phyloP scores from a whole-genome alignment of 1,139 yeast genomes.

The Hyphopichia khmerensis region DNA sequence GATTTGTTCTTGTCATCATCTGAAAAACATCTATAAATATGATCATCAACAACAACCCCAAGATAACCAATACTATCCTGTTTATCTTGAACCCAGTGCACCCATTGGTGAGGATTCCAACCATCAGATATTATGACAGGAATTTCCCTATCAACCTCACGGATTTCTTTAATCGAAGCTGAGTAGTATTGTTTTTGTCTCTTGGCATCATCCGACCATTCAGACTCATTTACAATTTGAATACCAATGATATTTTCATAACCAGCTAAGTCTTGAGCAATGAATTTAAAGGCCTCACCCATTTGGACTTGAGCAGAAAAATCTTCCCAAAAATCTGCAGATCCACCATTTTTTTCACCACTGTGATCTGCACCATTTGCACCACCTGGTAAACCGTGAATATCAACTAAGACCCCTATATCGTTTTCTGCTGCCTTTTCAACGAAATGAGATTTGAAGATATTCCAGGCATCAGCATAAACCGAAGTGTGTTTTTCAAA shows the following conservation, averaged over 20 bases:
- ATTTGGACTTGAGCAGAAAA: slow-evolving; percentile 45
- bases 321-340: slow-evolving; percentile 65
- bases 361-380: slow-evolving; percentile 85
- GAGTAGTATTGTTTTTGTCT: slow-evolving; percentile 62
- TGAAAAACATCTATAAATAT: slow-evolving; percentile 82
- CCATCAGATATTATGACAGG: slow-evolving; percentile 90
- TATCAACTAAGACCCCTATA: slow-evolving; percentile 77
- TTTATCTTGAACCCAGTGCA: slow-evolving; percentile 55
- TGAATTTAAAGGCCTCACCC: slow-evolving; percentile 52
- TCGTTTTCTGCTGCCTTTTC: slow-evolving; percentile 52
- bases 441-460: slow-evolving; percentile 49
- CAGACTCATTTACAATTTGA: slow-evolving; percentile 85
- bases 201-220: slow-evolving; percentile 52
- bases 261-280: slow-evolving; percentile 57
- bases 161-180: slow-evolving; percentile 63
- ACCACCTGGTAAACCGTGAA: slow-evolving; percentile 91
- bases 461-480: slow-evolving; percentile 71
- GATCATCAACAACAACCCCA: slow-evolving; percentile 79
- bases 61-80: slow-evolving; percentile 38
- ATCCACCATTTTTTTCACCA: slow-evolving; percentile 57
- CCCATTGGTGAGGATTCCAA: slow-evolving; percentile 88
- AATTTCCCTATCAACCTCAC: slow-evolving; percentile 51
- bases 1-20: slow-evolving; percentile 67
- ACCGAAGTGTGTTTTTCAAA: slow-evolving; percentile 56
- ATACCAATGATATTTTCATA: slow-evolving; percentile 76